Evolutionary conservation across 345 rosid species (phyloP).

Genomic region (Kernera saxatilis): DNA sequence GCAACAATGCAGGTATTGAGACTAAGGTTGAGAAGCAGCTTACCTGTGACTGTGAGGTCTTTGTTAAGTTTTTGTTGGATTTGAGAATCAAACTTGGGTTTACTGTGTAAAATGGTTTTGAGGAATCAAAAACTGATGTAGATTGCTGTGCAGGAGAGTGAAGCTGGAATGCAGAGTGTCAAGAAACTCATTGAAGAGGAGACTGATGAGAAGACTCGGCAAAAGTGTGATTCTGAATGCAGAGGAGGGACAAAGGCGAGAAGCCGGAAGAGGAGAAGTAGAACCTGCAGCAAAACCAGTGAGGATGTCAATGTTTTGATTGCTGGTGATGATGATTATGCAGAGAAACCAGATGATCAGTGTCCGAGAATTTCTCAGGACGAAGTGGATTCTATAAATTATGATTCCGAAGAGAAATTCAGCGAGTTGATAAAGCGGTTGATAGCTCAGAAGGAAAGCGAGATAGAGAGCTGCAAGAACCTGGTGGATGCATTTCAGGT

Average conservation of each 20-base stretch:
- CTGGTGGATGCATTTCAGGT: slow-evolving; percentile 56
- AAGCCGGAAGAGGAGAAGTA: slow-evolving; percentile 46
- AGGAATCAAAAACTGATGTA: background rate
- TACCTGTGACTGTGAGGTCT: slow-evolving; percentile 33
- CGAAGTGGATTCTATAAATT: slow-evolving; percentile 31
- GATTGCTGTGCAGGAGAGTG: slow-evolving; percentile 39
- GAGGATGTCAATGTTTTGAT: slow-evolving; percentile 33
- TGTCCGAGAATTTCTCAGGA: slow-evolving; percentile 47
- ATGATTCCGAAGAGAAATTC: slow-evolving; percentile 58
- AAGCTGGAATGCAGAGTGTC: slow-evolving; percentile 46
- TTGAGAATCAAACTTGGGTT: background rate
- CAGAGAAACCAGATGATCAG: slow-evolving; percentile 35
- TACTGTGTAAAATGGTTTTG: background rate
- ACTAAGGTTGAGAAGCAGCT: slow-evolving; percentile 33
- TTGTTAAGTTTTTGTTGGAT: slow-evolving; percentile 39
- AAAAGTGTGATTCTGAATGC: slow-evolving; percentile 30
- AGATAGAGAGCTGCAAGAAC: slow-evolving; percentile 33
- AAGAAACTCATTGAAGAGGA: slow-evolving; percentile 89
- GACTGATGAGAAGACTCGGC: slow-evolving; percentile 40
- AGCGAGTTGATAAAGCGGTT: slow-evolving; percentile 60
- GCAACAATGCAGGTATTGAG: slow-evolving; percentile 27
- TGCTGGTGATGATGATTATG: slow-evolving; percentile 36
- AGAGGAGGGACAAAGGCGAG: slow-evolving; percentile 35
- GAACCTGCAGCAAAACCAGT: slow-evolving; percentile 42
- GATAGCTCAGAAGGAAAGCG: slow-evolving; percentile 59